Evolutionary conservation across 2,329 filamentous ascomycete genomes (phyloP).

Genomic region (Fusarium algeriense): DNA sequence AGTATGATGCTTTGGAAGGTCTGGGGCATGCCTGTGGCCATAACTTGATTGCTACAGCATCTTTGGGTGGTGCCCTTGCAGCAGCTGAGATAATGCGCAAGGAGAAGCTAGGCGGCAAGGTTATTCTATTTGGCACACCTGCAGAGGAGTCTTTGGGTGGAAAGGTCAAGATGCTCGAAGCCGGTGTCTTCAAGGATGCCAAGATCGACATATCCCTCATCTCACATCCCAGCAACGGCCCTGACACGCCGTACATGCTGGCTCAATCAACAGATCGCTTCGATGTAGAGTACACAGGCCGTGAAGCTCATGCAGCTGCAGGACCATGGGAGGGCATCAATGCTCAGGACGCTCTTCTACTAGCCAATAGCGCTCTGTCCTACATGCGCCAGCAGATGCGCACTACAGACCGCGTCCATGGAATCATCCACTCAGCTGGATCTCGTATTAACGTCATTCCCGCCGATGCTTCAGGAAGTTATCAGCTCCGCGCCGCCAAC

Average conservation of each 20-base stretch:
- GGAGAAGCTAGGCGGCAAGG: constrained; percentile 35
- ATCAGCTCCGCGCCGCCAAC: constrained; percentile 65
- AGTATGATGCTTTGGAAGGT: constrained; percentile 47
- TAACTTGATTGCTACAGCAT: constrained; percentile 41
- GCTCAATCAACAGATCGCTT: constrained; percentile 35
- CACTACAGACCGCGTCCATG: constrained; percentile 35
- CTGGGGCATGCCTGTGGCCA: constrained; percentile 42
- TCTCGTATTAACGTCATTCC: constrained; percentile 43
- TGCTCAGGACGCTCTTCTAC: constrained; percentile 38
- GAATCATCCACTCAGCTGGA: constrained; percentile 38
- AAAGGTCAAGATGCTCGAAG: constrained; percentile 42
- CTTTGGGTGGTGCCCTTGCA: constrained; percentile 31
- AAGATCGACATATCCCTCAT: constrained; percentile 44
- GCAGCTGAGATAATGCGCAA: constrained; percentile 33
- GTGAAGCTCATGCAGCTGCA: constrained; percentile 33
- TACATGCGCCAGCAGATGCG: constrained; percentile 40
- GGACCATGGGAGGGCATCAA: constrained; percentile 40
- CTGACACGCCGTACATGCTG: constrained; percentile 33
- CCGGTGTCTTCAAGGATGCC: constrained; percentile 28
- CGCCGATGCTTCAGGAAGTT: constrained; percentile 69
- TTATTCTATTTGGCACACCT: constrained; percentile 39
- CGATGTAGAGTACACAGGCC: constrained; percentile 33
- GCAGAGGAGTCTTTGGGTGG: constrained; percentile 40
- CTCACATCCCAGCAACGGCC: constrained; percentile 29
- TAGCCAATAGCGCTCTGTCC: constrained; percentile 37